phyloP scores from a whole-genome alignment of 2,329 filamentous ascomycete genomes.

The Fusarium mexicanum region DNA sequence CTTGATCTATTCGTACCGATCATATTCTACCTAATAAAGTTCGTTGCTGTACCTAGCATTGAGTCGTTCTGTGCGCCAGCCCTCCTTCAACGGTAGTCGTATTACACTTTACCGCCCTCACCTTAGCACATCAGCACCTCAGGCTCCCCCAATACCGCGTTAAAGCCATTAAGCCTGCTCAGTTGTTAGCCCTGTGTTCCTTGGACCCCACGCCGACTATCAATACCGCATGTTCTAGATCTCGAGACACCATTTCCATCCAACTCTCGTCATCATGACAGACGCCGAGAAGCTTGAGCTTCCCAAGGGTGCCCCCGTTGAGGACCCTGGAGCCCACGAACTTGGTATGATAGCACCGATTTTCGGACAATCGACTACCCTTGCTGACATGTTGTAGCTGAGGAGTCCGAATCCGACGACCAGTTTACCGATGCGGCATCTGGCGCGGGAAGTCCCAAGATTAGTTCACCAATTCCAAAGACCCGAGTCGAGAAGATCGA shows the following conservation, averaged over 20 bases:
- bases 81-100: neutral
- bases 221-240: constrained; percentile 34
- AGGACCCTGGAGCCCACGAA: constrained; percentile 69
- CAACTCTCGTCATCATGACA: constrained; percentile 40
- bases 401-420: constrained; percentile 72
- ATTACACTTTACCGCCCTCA: constrained; percentile 5
- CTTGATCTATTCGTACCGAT: constrained; percentile 7
- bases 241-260: constrained; percentile 8
- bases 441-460: constrained; percentile 54
- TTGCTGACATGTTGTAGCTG: constrained; percentile 49
- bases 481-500: constrained; percentile 69
- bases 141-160: constrained; percentile 7
- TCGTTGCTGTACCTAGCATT: neutral
- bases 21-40: constrained; percentile 9
- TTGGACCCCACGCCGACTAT: constrained; percentile 34
- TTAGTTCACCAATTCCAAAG: constrained; percentile 64
- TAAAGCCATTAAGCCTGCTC: constrained; percentile 6
- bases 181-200: constrained; percentile 16
- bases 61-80: neutral
- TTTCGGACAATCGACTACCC: neutral
- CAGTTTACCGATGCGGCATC: constrained; percentile 76
- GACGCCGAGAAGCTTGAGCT: constrained; percentile 46
- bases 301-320: constrained; percentile 47
- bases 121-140: neutral
- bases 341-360: constrained; percentile 55